Base-by-base conservation (phyloP, 352 stramenopile species). In the Pythium utonaiense region DNA sequence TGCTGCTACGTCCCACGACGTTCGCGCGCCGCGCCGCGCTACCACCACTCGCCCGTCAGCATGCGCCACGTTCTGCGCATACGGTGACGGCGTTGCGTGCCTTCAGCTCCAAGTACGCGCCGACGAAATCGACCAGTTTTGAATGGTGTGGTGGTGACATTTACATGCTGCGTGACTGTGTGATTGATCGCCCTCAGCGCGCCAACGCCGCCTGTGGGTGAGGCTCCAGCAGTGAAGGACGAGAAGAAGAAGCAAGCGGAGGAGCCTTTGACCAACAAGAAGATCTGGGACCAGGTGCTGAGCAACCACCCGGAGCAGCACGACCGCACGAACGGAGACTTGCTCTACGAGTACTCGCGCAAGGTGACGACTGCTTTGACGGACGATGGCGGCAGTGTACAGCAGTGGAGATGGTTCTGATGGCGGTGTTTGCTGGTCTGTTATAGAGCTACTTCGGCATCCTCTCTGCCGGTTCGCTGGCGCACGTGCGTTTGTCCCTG, bases 331-430 rank as follows among this genome's bases (percentile, higher is more conserved):
- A 78, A 80, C 33, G 75, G 84, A 40, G 85, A 95, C 42, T 49
- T 95, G 61, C 71, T 95, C 17, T 95, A 95, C 54, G 85, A 95
- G 54, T 89, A 90, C 55, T 77, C 79, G 38, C 85, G 77, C 69
- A 95, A 95, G 78, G 85, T 89, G 27, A 13, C 27, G 45, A 19
- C n/a, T 10, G 17, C 21, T 47, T 10, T 47, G 10, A 22, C 9
- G 14, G 24, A 52, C 45, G 24, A 3, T 33, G 28, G 9, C 9
- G 28, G 28, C 34, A 41, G 36, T 40, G 33, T 3, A 5, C 17
- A 13, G 13, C 17, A 40, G 9, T 40, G n/a, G n/a, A n/a, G n/a
- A n/a, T n/a, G 9, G 17, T 40, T 3, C 33, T 13, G 17, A n/a
- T 13, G 33, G 13, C 12, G 33, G 33, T 40, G 12, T 17, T 17